Percentiles rank a stretch among this genome's conserved stretches.
Conservation (phyloP, 2,329 filamentous ascomycete species). For the Cercospora beticola region DNA sequence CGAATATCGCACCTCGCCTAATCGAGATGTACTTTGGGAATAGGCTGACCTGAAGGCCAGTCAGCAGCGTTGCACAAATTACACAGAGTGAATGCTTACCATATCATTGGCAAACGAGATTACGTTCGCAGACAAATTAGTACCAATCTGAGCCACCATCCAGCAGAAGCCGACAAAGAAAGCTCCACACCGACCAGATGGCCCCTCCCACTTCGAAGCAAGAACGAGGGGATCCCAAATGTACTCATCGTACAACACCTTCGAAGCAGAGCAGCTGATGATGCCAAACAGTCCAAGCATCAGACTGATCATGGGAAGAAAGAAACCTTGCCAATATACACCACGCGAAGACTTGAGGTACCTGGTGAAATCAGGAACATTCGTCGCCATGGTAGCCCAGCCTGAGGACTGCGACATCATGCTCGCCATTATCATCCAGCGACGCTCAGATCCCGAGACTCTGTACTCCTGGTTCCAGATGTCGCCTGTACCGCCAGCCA, state of each 20-base stretch:
- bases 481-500: constrained; percentile 35
- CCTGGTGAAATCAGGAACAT: constrained; percentile 41
- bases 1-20: constrained; percentile 45
- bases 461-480: constrained; percentile 34
- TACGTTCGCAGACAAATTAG: constrained; percentile 55
- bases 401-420: constrained; percentile 37
- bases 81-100: constrained; percentile 18
- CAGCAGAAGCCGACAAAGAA: constrained; percentile 38
- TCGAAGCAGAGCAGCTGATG: constrained; percentile 56
- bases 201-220: constrained; percentile 40
- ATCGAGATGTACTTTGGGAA: constrained; percentile 55
- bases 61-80: background rate
- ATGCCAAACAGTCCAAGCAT: constrained; percentile 55
- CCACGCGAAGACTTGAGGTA: constrained; percentile 36
- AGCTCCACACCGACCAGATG: constrained; percentile 35
- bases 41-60: constrained; percentile 37
- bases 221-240: constrained; percentile 38
- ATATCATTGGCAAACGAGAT: constrained; percentile 57
- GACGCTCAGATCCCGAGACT: constrained; percentile 29
- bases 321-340: constrained; percentile 40
- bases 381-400: constrained; percentile 39
- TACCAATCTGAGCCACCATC: constrained; percentile 57
- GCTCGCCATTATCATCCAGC: constrained; percentile 33
- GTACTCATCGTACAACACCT: constrained; percentile 53
- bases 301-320: constrained; percentile 51